phyloP scores from a whole-genome alignment of 192 early-diverging fungal genomes.

The Podila epicladia region DNA sequence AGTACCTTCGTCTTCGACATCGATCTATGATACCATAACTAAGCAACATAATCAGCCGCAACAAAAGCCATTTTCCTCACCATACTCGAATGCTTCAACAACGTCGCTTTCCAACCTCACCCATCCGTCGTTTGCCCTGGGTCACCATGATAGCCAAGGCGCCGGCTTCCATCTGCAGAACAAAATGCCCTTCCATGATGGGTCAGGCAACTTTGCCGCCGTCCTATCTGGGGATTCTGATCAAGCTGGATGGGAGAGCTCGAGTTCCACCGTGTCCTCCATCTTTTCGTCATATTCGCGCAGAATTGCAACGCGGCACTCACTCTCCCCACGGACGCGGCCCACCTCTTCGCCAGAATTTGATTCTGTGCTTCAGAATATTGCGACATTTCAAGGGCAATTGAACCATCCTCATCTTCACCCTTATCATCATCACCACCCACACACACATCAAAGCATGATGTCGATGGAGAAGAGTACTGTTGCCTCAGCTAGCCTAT shows the following conservation, averaged over 20 bases:
- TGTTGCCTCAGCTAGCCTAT: too few species aligned
- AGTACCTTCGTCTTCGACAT: not conserved
- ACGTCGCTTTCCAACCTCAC: not conserved
- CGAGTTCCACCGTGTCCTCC: conserved; percentile 10
- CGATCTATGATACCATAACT: not conserved
- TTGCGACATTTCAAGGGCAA: conserved; percentile 10
- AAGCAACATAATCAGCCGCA: not conserved
- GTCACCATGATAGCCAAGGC: not conserved
- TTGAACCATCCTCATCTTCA: not conserved
- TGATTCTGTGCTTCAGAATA: conserved; percentile 11
- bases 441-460: not conserved
- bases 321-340: not conserved
- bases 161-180: not conserved
- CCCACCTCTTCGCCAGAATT: conserved; percentile 13
- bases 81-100: not conserved
- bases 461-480: not conserved
- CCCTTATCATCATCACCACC: not conserved
- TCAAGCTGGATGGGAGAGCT: conserved; percentile 18
- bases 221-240: conserved; percentile 11
- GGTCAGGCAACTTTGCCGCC: conserved; percentile 23
- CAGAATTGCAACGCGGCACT: not conserved
- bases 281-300: not conserved
- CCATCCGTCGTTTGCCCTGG: conserved; percentile 8
- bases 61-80: not conserved
- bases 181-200: conserved; percentile 42